phyloP scores from a whole-genome alignment of 306 rosid genomes.

The Cicer judaicum region DNA sequence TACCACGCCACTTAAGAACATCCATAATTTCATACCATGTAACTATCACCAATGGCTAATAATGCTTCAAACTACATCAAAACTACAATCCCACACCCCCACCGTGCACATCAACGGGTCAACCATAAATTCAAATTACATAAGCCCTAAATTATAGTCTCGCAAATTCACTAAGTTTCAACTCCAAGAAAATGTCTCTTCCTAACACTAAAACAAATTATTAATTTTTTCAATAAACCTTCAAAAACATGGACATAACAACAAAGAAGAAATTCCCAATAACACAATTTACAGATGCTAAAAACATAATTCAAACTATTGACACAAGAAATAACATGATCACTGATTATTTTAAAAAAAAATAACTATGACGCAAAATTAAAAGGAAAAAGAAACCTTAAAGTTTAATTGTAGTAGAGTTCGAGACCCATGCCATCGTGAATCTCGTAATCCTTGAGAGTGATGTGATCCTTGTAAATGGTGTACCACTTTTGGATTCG shows the following conservation, averaged over 20 bases:
- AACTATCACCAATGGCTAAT: not conserved
- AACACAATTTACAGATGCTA: not conserved
- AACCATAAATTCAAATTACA: not conserved
- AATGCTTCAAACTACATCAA: not conserved
- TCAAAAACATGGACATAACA: not conserved
- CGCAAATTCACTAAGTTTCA: not conserved
- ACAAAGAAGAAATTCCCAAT: not conserved
- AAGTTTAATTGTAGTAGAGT: slow-evolving; percentile 76
- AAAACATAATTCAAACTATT: not conserved
- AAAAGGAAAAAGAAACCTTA: not conserved
- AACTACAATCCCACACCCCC: not conserved
- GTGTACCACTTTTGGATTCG: slow-evolving; percentile 85
- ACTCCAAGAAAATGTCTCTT: too few relatives aligned
- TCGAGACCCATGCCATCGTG: slow-evolving; percentile 99
- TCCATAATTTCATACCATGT: not conserved
- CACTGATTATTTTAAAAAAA: not conserved
- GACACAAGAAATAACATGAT: not conserved
- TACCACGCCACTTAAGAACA: not conserved
- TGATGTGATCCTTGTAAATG: slow-evolving; percentile 87
- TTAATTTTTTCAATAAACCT: not conserved
- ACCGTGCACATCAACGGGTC: not conserved
- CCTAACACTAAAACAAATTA: too few relatives aligned
- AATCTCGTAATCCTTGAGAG: slow-evolving; percentile 87
- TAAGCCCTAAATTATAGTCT: not conserved
- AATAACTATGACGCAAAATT: not conserved